Conservation (phyloP, 2,329 filamentous ascomycete species). For the Phaeosphaeriaceae sp. region DNA sequence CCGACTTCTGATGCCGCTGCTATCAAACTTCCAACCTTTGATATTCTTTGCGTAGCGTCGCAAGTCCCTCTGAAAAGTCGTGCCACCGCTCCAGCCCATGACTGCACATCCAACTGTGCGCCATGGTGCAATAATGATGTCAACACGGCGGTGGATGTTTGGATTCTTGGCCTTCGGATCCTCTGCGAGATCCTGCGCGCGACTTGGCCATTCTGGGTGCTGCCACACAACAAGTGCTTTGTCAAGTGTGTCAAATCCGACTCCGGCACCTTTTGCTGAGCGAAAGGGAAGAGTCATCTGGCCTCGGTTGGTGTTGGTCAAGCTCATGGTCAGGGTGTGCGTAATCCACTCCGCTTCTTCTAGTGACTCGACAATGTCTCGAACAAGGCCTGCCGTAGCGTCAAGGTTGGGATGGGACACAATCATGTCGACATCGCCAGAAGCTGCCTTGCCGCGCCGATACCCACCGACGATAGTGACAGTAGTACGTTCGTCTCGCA, state of each 20-base stretch:
- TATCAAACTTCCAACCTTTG: constrained; percentile 85
- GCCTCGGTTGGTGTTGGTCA: constrained; percentile 73
- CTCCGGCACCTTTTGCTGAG: constrained; percentile 49
- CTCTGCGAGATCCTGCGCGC: constrained; percentile 42
- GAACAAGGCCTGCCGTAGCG: constrained; percentile 73
- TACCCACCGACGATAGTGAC: constrained; percentile 80
- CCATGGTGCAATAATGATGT: constrained; percentile 92
- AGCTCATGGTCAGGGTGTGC: constrained; percentile 76
- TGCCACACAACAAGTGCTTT: constrained; percentile 96
- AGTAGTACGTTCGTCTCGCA: constrained; percentile 63
- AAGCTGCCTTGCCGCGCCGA: constrained; percentile 74
- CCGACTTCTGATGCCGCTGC: constrained; percentile 78
- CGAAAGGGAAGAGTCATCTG: constrained; percentile 69
- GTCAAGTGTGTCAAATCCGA: constrained; percentile 86
- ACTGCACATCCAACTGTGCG: constrained; percentile 87
- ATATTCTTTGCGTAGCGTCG: constrained; percentile 77
- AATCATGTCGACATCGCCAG: constrained; percentile 86
- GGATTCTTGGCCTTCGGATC: constrained; percentile 63
- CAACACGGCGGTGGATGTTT: constrained; percentile 82
- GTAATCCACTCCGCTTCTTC: constrained; percentile 77
- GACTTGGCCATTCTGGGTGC: constrained; percentile 60
- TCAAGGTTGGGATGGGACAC: constrained; percentile 77
- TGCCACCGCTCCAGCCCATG: constrained; percentile 86
- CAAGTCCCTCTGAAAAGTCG: constrained; percentile 88
- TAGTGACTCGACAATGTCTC: constrained; percentile 72